phyloP scores from a whole-genome alignment of 1,284 basidiomycete genomes.

The Salmacisia buchloeana region DNA sequence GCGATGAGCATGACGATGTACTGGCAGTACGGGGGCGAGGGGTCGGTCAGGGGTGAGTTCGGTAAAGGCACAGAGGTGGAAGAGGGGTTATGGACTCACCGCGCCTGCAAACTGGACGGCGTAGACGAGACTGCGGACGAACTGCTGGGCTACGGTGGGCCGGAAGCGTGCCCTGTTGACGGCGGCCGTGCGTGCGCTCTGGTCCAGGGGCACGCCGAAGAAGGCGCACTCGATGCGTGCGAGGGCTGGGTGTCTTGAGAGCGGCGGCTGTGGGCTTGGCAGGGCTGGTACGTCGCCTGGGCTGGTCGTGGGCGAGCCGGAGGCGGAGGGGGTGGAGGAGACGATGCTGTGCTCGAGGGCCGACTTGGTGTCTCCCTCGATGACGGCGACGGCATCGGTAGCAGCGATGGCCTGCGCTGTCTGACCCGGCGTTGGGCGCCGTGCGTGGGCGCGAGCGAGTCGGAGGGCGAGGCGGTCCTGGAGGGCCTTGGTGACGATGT shows the following conservation, averaged over 20 bases:
- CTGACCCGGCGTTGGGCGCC: no score
- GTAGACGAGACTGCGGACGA: constrained; percentile 18
- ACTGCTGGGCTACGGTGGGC: constrained; percentile 18
- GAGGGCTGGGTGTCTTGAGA: background rate
- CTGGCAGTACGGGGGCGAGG: background rate
- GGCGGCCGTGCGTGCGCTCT: background rate
- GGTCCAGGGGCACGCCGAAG: constrained; percentile 7
- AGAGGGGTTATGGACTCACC: constrained; percentile 10
- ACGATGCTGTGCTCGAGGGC: background rate
- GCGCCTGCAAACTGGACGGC: constrained; percentile 20
- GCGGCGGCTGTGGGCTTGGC: background rate
- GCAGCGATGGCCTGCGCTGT: no score
- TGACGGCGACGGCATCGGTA: no score
- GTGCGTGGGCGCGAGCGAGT: background rate
- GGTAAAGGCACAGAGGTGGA: background rate
- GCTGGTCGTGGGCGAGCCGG: background rate
- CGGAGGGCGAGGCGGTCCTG: constrained; percentile 5
- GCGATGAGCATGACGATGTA: constrained; percentile 26
- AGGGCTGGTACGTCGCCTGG: no score
- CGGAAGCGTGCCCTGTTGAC: constrained; percentile 9
- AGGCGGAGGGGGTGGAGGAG: background rate
- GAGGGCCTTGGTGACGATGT: constrained; percentile 15
- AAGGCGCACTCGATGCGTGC: constrained; percentile 10
- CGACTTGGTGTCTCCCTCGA: no score
- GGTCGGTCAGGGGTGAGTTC: background rate